Conservation (phyloP, 768 basidiomycete species). For the Tylopilus rubrobrunneus region DNA sequence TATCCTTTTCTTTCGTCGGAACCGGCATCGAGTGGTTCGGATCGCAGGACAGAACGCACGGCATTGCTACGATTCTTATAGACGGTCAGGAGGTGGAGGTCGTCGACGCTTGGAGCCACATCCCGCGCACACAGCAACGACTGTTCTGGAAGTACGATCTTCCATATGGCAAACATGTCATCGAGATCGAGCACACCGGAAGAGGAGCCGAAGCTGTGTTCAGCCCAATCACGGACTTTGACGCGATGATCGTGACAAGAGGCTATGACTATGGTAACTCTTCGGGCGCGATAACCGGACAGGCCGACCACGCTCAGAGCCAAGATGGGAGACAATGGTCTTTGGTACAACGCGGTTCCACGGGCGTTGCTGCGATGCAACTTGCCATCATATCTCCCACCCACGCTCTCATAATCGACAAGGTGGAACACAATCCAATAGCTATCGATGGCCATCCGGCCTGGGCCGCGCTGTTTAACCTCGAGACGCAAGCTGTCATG, state of each 20-base stretch:
- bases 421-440: slow-evolving; percentile 82
- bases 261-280: slow-evolving; percentile 22
- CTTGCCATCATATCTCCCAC: slow-evolving; percentile 61
- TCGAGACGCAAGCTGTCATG: slow-evolving; percentile 56
- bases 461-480: slow-evolving; percentile 74
- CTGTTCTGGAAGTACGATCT: slow-evolving; percentile 61
- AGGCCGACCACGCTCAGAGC: not conserved
- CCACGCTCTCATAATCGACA: slow-evolving; percentile 75
- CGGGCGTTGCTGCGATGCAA: slow-evolving; percentile 80
- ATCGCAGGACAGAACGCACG: slow-evolving; percentile 48
- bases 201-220: slow-evolving; percentile 34
- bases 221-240: slow-evolving; percentile 46
- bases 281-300: not conserved
- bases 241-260: slow-evolving; percentile 64
- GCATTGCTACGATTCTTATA: slow-evolving; percentile 52
- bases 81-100: slow-evolving; percentile 46
- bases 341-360: slow-evolving; percentile 59
- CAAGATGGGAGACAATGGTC: slow-evolving; percentile 42
- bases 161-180: slow-evolving; percentile 47
- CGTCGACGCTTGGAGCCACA: slow-evolving; percentile 43
- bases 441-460: slow-evolving; percentile 72
- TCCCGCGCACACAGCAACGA: slow-evolving; percentile 52
- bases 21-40: slow-evolving; percentile 82
- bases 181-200: slow-evolving; percentile 61
- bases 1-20: slow-evolving; percentile 61